phyloP scores from a whole-genome alignment of 164 flowering plant species.

The Vitis amurensis region DNA sequence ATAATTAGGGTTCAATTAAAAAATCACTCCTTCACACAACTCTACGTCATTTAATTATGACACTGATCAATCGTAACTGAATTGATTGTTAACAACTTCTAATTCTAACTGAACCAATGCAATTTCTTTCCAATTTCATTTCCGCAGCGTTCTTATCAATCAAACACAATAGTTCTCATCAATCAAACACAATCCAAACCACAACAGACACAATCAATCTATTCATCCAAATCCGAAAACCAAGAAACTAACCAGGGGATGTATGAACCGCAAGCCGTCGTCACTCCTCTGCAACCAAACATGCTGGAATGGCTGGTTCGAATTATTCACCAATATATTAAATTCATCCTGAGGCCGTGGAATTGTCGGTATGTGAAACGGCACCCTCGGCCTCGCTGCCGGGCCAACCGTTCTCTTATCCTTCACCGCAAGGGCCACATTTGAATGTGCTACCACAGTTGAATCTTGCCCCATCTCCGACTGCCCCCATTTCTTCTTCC shows the following conservation, averaged over 20 bases:
- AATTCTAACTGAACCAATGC: no score
- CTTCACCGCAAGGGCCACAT: slow-evolving; percentile 43
- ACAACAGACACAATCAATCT: no score
- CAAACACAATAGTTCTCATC: background rate
- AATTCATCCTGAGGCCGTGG: slow-evolving; percentile 76
- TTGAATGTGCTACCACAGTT: slow-evolving; percentile 29
- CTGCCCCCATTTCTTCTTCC: slow-evolving; percentile 51
- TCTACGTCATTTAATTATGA: no score
- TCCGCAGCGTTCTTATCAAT: background rate
- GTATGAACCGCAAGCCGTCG: slow-evolving; percentile 65
- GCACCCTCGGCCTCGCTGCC: slow-evolving; percentile 54
- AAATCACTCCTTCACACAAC: no score
- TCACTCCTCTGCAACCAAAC: slow-evolving; percentile 89
- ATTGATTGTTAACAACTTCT: no score
- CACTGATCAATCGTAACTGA: no score
- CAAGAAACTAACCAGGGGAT: slow-evolving; percentile 74
- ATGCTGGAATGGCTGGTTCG: slow-evolving; percentile 83
- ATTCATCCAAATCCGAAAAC: background rate
- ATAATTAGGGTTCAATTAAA: no score
- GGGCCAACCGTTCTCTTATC: slow-evolving; percentile 29
- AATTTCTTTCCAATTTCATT: no score
- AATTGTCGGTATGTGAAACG: slow-evolving; percentile 83
- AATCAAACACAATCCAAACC: background rate
- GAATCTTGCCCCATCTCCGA: slow-evolving; percentile 13
- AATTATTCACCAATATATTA: slow-evolving; percentile 73